A percentile compares a stretch with the other conserved stretches of the same genome.
phyloP scores from a whole-genome alignment of 2,329 filamentous ascomycete species.

The Colletotrichum sojae region DNA sequence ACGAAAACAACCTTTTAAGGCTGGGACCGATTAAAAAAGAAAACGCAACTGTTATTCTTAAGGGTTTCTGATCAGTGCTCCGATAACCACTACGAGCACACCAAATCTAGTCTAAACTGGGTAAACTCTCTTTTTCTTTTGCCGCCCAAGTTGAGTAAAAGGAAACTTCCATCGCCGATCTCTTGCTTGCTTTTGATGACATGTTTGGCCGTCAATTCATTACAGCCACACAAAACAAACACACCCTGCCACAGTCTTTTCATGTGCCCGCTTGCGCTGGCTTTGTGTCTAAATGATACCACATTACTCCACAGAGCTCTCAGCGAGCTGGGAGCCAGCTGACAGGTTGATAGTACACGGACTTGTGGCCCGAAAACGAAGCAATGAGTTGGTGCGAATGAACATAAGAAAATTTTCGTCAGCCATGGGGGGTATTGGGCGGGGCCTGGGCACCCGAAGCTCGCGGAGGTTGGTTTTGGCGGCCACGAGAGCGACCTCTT shows the following conservation, averaged over 20 bases:
- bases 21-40: too few relatives aligned
- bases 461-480: conserved; percentile 7
- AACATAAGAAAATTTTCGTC: neutral
- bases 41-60: neutral
- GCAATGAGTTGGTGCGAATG: neutral
- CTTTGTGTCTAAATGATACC: conserved; percentile 18
- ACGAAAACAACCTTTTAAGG: neutral
- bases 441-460: neutral
- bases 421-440: neutral
- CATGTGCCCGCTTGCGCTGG: neutral
- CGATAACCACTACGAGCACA: conserved; percentile 19
- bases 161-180: conserved; percentile 3
- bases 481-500: conserved; percentile 26
- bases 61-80: conserved; percentile 6
- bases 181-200: neutral
- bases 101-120: conserved; percentile 16
- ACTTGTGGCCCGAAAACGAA: neutral
- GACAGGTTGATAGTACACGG: neutral
- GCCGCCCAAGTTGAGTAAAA: neutral
- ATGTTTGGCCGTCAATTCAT: neutral
- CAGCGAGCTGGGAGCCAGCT: neutral
- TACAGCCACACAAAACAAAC: neutral
- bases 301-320: neutral
- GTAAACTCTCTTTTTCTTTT: conserved; percentile 10
- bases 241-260: too few relatives aligned